Base-by-base conservation (phyloP, 352 stramenopile genomes). In the Blastocystis sp. region DNA sequence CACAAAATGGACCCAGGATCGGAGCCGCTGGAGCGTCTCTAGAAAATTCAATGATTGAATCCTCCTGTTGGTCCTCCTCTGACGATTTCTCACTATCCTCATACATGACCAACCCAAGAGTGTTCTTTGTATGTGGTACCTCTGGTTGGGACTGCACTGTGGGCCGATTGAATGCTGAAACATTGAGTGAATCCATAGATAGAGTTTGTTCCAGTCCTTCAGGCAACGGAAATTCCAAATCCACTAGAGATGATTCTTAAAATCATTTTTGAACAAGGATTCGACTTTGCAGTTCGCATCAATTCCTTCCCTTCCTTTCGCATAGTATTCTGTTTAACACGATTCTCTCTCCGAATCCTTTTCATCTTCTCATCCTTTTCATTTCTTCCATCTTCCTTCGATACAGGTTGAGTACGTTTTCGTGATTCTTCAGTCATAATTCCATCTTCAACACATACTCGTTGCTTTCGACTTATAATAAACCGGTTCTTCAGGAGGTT, bases 1-100 rank as follows among this genome's bases (percentile, higher is more conserved):
- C 71, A 43, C 71, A 83, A n/a, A 83, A 63, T 16, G 71, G 71
- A 46, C 71, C 71, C 9, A 65, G 42, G 27, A 83, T 83, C 0
- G 71, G 71, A 43, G 71, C 71, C 21, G 52, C 6, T 0, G 71
- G 71, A n/a, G 71, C 71, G 71, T 83, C 71, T 65, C 49, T 65
- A 11, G 71, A 83, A 27, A 63, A 67, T 19, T 39, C 16, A 27
- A 83, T 83, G n/a, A 83, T 54, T 3, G 65, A 77, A 7, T 32
- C 42, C 59, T 35, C 21, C 24, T 35, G 32, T 24, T 69, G 27
- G 14, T 69, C 59, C 16, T 43, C 24, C 3, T 69, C 59, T 5
- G 14, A 32, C 42, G 59, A 43, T 69, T 69, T 24, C 19, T 69
- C 59, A n/a, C 14, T n/a, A 4, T 35, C 24, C 5, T 21, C 24